These are phyloP conservation scores for Clitoria ternatea DNA, from an alignment of 306 rosid genomes.

Conservation along the genomic window DNA sequence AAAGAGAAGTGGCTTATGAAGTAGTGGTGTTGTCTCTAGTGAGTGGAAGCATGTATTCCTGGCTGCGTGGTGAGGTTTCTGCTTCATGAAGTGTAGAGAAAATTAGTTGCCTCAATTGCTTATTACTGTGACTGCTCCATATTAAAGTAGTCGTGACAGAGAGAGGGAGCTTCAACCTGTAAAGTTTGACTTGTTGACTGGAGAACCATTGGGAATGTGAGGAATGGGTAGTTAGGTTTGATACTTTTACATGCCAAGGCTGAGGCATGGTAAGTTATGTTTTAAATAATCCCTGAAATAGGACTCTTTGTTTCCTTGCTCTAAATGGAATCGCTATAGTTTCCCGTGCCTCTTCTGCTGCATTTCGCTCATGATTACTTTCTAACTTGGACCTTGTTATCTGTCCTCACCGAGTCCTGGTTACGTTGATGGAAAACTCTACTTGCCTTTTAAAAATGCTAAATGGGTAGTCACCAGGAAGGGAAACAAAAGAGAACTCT, in stretches of 20 bases:
- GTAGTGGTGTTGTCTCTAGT: conserved; percentile 46
- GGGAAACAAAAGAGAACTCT: too few species aligned
- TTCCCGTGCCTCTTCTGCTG: conserved; percentile 27
- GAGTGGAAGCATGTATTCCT: conserved; percentile 44
- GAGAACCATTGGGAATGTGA: conserved; percentile 49
- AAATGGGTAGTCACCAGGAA: too few species aligned
- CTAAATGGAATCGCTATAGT: conserved; percentile 42
- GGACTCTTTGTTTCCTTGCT: conserved; percentile 46
- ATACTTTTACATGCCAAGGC: conserved; percentile 52
- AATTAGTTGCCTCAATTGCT: conserved; percentile 47
- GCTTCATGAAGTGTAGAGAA: conserved; percentile 46
- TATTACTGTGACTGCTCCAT: conserved; percentile 27
- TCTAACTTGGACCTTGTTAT: too few species aligned
- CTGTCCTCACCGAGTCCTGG: too few species aligned
- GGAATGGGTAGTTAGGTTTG: conserved; percentile 65
- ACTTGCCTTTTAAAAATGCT: too few species aligned
- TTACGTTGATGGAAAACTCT: too few species aligned
- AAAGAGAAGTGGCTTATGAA: conserved; percentile 28
- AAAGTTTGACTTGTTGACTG: conserved; percentile 71
- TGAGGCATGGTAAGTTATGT: conserved; percentile 52
- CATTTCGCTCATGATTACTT: conserved; percentile 5
- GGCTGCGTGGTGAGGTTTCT: conserved; percentile 50
- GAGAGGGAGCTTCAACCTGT: conserved; percentile 61
- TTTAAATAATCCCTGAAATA: conserved; percentile 56
- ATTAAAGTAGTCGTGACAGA: conserved; percentile 34